These are phyloP conservation scores for Salix brachista DNA, from an alignment of 345 rosid genomes.

Conservation along the genomic window DNA sequence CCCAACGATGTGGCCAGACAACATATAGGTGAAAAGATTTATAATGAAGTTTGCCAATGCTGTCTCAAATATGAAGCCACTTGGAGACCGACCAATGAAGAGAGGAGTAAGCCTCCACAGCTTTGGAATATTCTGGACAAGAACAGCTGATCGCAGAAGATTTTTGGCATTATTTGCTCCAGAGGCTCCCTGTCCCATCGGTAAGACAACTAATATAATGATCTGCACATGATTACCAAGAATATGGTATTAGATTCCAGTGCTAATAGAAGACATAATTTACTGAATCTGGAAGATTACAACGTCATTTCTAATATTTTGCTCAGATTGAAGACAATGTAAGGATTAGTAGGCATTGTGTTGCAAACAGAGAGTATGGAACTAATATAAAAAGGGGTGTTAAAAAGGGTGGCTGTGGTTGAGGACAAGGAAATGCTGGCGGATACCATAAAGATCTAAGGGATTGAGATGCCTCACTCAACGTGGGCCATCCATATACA, in stretches of 20 bases:
- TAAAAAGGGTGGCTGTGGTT: too few species aligned
- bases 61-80: conserved; percentile 77
- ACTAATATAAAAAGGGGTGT: too few species aligned
- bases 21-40: conserved; percentile 68
- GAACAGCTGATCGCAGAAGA: conserved; percentile 52
- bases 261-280: neutral
- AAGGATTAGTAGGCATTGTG: too few species aligned
- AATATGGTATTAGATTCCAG: neutral
- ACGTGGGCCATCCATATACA: too few species aligned
- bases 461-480: too few species aligned
- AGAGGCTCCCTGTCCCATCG: conserved; percentile 29
- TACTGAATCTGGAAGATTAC: neutral
- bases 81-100: conserved; percentile 72
- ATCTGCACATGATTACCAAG: conserved; percentile 39
- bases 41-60: conserved; percentile 83
- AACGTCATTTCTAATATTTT: neutral
- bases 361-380: too few species aligned
- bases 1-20: conserved; percentile 76
- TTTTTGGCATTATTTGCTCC: conserved; percentile 71
- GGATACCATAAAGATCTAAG: too few species aligned
- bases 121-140: conserved; percentile 71
- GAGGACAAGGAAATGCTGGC: too few species aligned
- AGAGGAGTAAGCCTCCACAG: conserved; percentile 63
- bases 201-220: conserved; percentile 45
- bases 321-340: too few species aligned